Conservation (phyloP, 768 basidiomycete species). For the Lentinula sp. region DNA sequence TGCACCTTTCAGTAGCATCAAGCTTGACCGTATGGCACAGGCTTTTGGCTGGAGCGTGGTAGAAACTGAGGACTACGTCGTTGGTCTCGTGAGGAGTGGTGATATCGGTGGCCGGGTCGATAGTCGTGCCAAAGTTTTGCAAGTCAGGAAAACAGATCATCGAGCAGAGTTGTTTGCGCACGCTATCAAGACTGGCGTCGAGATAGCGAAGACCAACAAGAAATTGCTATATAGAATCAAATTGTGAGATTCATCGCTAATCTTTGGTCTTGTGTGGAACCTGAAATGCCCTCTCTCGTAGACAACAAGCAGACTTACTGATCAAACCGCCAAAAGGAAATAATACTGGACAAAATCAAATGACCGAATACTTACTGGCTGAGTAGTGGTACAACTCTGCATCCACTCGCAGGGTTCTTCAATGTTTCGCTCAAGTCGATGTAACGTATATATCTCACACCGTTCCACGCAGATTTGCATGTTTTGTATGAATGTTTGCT, state of each 20-base stretch:
- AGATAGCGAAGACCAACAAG: slow-evolving; percentile 67
- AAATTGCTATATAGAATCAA: slow-evolving; percentile 80
- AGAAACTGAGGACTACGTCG: slow-evolving; percentile 53
- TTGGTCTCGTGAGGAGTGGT: slow-evolving; percentile 70
- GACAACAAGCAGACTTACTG: slow-evolving; percentile 77
- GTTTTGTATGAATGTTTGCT: background rate
- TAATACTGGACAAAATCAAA: background rate
- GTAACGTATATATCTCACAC: background rate
- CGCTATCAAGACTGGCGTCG: slow-evolving; percentile 66
- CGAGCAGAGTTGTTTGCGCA: slow-evolving; percentile 71
- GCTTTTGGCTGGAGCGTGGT: slow-evolving; percentile 49
- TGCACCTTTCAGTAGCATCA: slow-evolving; percentile 56
- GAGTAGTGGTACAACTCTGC: background rate
- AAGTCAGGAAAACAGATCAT: slow-evolving; percentile 74
- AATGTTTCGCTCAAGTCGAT: too few relatives aligned
- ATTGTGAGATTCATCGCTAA: slow-evolving; percentile 50
- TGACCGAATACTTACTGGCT: background rate
- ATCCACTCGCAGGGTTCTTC: too few relatives aligned
- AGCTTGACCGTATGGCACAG: slow-evolving; percentile 36
- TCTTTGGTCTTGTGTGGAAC: background rate
- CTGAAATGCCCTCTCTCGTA: slow-evolving; percentile 18
- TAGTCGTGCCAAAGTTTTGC: slow-evolving; percentile 84
- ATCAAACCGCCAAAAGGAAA: slow-evolving; percentile 54
- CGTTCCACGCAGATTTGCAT: background rate
- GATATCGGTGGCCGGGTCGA: slow-evolving; percentile 82